phyloP scores from a whole-genome alignment of 2,329 filamentous ascomycete genomes.

The Fusarium austroafricanum region DNA sequence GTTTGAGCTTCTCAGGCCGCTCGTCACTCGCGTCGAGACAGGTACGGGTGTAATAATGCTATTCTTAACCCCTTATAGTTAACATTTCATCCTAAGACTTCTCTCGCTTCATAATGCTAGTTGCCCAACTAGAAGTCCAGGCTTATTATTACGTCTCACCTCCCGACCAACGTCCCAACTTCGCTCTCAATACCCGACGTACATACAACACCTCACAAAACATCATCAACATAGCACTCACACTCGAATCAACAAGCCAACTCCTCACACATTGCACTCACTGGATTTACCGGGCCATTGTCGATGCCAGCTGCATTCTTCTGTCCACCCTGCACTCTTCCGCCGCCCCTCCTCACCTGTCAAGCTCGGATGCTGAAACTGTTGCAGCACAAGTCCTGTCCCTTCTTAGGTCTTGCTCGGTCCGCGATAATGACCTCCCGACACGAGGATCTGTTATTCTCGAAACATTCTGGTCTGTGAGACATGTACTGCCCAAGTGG shows the following conservation, averaged over 20 bases:
- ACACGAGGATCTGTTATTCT: constrained; percentile 59
- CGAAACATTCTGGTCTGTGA: constrained; percentile 61
- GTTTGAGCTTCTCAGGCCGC: constrained; percentile 59
- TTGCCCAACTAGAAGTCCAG: constrained; percentile 65
- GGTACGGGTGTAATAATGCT: constrained; percentile 48
- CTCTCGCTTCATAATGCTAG: constrained; percentile 61
- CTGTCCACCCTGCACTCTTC: constrained; percentile 60
- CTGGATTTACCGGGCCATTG: constrained; percentile 60
- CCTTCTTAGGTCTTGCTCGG: constrained; percentile 56
- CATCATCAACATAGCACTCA: constrained; percentile 56
- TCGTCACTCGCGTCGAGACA: constrained; percentile 60
- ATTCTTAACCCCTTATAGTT: not conserved
- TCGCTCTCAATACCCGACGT: constrained; percentile 59
- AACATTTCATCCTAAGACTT: constrained; percentile 51
- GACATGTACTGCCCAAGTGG: constrained; percentile 52
- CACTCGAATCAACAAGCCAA: constrained; percentile 55
- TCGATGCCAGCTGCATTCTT: constrained; percentile 60
- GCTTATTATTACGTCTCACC: constrained; percentile 63
- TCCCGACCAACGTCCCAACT: constrained; percentile 51
- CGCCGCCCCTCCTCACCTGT: constrained; percentile 50
- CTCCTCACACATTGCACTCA: constrained; percentile 62
- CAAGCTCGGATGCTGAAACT: constrained; percentile 46
- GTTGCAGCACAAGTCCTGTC: constrained; percentile 50
- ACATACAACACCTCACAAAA: constrained; percentile 61
- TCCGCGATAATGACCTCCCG: constrained; percentile 63